These are phyloP conservation scores for Leptographium radiaticola DNA, from an alignment of 2,329 filamentous ascomycete genomes.

Conservation along the genomic window DNA sequence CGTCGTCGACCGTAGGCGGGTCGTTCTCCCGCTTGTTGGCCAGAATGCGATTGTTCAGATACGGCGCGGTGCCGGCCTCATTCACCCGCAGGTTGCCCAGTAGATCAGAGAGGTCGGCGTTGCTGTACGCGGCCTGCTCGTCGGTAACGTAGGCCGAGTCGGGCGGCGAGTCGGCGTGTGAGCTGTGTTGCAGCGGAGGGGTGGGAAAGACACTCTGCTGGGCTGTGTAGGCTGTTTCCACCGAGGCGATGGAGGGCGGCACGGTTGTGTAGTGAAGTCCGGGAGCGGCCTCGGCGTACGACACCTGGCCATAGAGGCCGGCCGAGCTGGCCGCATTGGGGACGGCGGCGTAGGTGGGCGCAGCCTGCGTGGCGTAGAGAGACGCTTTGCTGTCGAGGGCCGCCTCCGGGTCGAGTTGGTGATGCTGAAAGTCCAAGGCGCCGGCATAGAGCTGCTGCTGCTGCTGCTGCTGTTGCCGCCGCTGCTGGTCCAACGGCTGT, in stretches of 20 bases:
- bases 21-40: constrained; percentile 29
- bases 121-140: constrained; percentile 46
- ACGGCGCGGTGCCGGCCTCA: constrained; percentile 75
- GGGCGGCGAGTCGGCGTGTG: constrained; percentile 27
- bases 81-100: constrained; percentile 81
- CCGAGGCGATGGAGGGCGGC: constrained; percentile 31
- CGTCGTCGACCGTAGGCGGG: constrained; percentile 49
- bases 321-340: constrained; percentile 18
- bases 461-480: constrained; percentile 32
- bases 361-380: constrained; percentile 34
- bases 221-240: constrained; percentile 37
- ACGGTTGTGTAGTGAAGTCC: constrained; percentile 42
- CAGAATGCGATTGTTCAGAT: constrained; percentile 47
- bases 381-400: constrained; percentile 20
- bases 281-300: constrained; percentile 34
- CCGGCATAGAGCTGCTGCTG: constrained; percentile 29
- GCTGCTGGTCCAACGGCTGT: constrained; percentile 18
- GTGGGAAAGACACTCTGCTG: constrained; percentile 39
- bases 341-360: constrained; percentile 25
- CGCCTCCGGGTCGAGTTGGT: constrained; percentile 3
- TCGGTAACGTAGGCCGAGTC: constrained; percentile 34
- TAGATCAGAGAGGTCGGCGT: constrained; percentile 64
- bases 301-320: constrained; percentile 31
- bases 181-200: constrained; percentile 31
- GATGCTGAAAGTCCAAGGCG: constrained; percentile 11